Evolutionary conservation across 1,284 basidiomycete species (phyloP).

Genomic region (Ustilago xerochloae): DNA sequence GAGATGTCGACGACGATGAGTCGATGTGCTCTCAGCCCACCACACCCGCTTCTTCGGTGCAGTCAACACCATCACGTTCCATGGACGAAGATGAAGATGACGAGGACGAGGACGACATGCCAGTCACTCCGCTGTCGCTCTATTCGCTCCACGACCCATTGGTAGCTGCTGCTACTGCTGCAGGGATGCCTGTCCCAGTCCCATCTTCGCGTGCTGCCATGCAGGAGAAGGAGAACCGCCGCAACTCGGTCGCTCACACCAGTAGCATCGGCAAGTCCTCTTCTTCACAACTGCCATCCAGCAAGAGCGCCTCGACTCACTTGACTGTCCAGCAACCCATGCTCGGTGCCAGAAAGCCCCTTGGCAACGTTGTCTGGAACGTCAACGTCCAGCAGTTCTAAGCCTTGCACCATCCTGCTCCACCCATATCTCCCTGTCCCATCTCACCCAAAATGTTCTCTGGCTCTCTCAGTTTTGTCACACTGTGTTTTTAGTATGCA

Average conservation of each 20-base stretch:
- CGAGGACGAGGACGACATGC: slow-evolving; percentile 66
- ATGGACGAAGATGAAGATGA: slow-evolving; percentile 65
- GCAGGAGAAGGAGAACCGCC: slow-evolving; percentile 37
- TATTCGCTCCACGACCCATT: slow-evolving; percentile 63
- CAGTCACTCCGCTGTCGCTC: slow-evolving; percentile 65
- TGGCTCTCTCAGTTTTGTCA: slow-evolving; percentile 17
- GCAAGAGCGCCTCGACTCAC: slow-evolving; percentile 38
- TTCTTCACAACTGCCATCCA: slow-evolving; percentile 18
- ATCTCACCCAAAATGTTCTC: slow-evolving; percentile 16
- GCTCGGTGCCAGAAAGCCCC: slow-evolving; percentile 34
- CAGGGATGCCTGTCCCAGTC: slow-evolving; percentile 36
- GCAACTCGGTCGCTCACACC: slow-evolving; percentile 5
- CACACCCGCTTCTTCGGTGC: slow-evolving; percentile 58
- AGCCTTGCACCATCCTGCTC: no score
- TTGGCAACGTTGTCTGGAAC: slow-evolving; percentile 44
- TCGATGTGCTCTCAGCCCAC: slow-evolving; percentile 57
- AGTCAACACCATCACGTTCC: slow-evolving; percentile 65
- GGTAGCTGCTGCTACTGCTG: slow-evolving; percentile 40
- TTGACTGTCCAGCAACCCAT: slow-evolving; percentile 38
- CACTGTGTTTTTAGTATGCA: slow-evolving; percentile 47
- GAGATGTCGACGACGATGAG: slow-evolving; percentile 56
- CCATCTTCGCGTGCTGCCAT: slow-evolving; percentile 33
- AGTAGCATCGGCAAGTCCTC: slow-evolving; percentile 4
- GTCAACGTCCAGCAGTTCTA: slow-evolving; percentile 47
- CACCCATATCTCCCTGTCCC: neutral